Evolutionary conservation across 2,329 filamentous ascomycete species (phyloP).

Genomic region (Ophiosphaerella narmari): DNA sequence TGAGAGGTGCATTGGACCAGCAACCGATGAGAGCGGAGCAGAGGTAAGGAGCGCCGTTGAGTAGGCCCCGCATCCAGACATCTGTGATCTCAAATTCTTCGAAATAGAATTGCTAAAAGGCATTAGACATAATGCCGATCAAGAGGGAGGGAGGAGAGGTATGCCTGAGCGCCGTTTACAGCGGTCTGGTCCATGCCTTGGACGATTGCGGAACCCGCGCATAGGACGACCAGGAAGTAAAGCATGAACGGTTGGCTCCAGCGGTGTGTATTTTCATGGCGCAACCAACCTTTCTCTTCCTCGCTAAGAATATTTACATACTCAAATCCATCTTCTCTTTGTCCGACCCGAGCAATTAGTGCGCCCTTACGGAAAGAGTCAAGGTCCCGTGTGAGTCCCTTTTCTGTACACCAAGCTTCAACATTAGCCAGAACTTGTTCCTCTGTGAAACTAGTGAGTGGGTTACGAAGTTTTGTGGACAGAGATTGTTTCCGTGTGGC

Average conservation of each 20-base stretch:
- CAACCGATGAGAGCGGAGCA: conserved; percentile 49
- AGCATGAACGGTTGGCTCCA: conserved; percentile 71
- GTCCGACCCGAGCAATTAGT: conserved; percentile 50
- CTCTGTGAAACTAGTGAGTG: conserved; percentile 58
- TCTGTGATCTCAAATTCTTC: conserved; percentile 33
- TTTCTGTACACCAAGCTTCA: conserved; percentile 57
- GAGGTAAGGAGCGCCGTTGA: conserved; percentile 36
- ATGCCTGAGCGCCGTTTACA: conserved; percentile 39
- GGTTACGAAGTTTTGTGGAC: conserved; percentile 55
- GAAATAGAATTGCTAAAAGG: conserved; percentile 33
- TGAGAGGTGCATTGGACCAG: conserved; percentile 41
- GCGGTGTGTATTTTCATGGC: conserved; percentile 65
- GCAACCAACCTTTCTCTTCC: conserved; percentile 62
- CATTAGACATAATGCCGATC: not conserved
- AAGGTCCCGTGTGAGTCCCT: conserved; percentile 54
- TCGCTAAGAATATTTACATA: conserved; percentile 55
- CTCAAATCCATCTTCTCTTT: conserved; percentile 56
- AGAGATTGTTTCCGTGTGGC: conserved; percentile 23
- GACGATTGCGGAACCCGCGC: conserved; percentile 70
- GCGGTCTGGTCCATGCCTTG: conserved; percentile 58
- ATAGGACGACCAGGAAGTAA: conserved; percentile 68
- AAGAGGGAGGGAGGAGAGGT: not conserved
- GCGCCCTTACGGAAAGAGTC: conserved; percentile 58
- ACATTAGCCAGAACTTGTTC: conserved; percentile 60
- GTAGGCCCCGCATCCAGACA: conserved; percentile 28